These are phyloP conservation scores for Stenocarpella maydis DNA, from an alignment of 2,329 filamentous ascomycete genomes.

Conservation along the genomic window DNA sequence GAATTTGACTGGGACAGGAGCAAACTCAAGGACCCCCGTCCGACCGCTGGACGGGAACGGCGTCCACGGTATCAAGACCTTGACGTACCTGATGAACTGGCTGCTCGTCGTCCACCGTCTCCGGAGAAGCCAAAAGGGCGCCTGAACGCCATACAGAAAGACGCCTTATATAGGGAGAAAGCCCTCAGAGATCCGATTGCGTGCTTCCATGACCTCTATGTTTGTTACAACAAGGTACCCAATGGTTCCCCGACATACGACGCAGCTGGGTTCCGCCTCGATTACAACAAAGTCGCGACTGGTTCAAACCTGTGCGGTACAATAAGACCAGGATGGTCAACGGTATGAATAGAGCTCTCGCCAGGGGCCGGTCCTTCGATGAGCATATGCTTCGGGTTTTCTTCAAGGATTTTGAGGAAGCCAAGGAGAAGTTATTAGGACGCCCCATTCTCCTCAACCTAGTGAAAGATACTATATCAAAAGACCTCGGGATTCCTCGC, in stretches of 20 bases:
- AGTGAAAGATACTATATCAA: slow-evolving; percentile 40
- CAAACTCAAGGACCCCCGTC: slow-evolving; percentile 40
- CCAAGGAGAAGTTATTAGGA: neutral
- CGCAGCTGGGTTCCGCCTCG: neutral
- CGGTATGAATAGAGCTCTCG: slow-evolving; percentile 1
- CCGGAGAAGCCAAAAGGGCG: slow-evolving; percentile 35
- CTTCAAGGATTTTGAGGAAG: slow-evolving; percentile 9
- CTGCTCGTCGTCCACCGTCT: slow-evolving; percentile 28
- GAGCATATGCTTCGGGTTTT: neutral
- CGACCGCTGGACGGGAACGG: slow-evolving; percentile 38
- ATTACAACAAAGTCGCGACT: slow-evolving; percentile 12
- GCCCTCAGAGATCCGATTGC: neutral
- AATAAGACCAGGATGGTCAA: neutral
- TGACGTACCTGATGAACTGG: slow-evolving; percentile 35
- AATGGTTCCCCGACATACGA: slow-evolving; percentile 9
- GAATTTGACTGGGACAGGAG: slow-evolving; percentile 41
- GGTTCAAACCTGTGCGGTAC: neutral
- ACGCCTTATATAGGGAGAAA: neutral
- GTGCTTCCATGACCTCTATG: neutral
- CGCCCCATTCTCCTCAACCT: rapidly evolving
- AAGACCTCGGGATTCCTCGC: slow-evolving; percentile 39
- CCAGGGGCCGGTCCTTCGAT: neutral
- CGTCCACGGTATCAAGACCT: slow-evolving; percentile 30
- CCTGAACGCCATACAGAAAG: slow-evolving; percentile 35
- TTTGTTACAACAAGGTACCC: neutral